Base-by-base conservation (phyloP, 768 basidiomycete genomes). In the Lanmaoa rubissima region DNA sequence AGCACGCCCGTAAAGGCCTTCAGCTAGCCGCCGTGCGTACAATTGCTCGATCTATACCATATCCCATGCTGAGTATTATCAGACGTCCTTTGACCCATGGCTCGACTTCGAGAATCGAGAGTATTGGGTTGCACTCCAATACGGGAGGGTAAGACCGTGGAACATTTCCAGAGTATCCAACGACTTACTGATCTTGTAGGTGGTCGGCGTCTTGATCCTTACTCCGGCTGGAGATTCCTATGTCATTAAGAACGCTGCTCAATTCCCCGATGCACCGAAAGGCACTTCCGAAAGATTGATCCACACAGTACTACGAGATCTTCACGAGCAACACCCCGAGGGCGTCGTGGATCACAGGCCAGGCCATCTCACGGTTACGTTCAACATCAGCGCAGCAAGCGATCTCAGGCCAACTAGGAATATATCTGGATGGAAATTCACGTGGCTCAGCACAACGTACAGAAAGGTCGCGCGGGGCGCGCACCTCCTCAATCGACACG, bases 241-340 rank as follows among this genome's bases (percentile, higher is more conserved):
- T 69, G 78, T 79, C 54, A 81, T 84, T 63, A 84, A 85, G 67
- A 83, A 84, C 59, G 76, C 78, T 3, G 70, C 77, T 17, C 78
- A 79, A 24, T 84, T 85, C 67, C 82, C 82, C 7, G 64, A 73
- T 28, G 78, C 83, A 0, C 80, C 81, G 0, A 78, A 78, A 54
- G 83, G 82, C 21, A 82, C 80, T 0, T 82, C 82, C 3, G 82
- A 85, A 55, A 67, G 68, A 14, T 74, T 83, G 55, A 82, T 85
- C 49, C 75, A 76, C 60, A 73, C 73, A 5, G 78, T 78, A 0
- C 73, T 85, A 46, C 73, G 67, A 42, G 75, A 78, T 55, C 62
- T 80, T 10, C 66, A 78, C 36, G 65, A 68, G 28, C 74, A 79
- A 48, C 54, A 58, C 24, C 26, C 48, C 2, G 55, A 55, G 12